These are phyloP conservation scores for Trichopus zeylanicus DNA, from an alignment of 116 monocot species.

Conservation along the genomic window DNA sequence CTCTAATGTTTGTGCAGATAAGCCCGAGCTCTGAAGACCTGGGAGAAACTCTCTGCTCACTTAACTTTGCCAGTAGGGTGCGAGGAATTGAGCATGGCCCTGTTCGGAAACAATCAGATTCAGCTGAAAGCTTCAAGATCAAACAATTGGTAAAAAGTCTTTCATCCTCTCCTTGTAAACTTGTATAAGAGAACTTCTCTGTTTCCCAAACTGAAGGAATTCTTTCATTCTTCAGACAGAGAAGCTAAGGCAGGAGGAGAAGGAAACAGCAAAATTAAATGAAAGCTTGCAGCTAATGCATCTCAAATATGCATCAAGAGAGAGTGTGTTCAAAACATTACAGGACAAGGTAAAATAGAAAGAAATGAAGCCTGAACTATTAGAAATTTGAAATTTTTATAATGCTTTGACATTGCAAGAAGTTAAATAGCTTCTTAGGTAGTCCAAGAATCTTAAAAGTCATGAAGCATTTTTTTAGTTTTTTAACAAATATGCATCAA, in stretches of 20 bases:
- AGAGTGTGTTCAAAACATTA: constrained; percentile 64
- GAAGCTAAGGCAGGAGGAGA: constrained; percentile 74
- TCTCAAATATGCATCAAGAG: constrained; percentile 66
- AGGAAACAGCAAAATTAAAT: constrained; percentile 56
- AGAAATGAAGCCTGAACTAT: not conserved
- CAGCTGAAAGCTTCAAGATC: constrained; percentile 63
- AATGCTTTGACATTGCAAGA: not conserved
- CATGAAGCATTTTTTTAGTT: too few species aligned
- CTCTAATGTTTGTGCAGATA: constrained; percentile 92
- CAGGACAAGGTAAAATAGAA: constrained; percentile 58
- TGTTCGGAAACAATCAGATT: constrained; percentile 67
- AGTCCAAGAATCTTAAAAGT: too few species aligned
- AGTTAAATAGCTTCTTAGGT: too few species aligned
- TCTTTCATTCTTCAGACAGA: constrained; percentile 40
- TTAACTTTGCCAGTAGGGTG: constrained; percentile 85
- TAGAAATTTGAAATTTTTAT: not conserved
- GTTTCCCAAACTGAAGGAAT: not conserved
- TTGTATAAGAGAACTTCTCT: not conserved
- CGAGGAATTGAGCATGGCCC: constrained; percentile 80
- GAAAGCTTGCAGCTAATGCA: constrained; percentile 77
- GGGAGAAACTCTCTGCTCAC: constrained; percentile 81
- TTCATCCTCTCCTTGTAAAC: not conserved
- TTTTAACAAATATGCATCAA: constrained; percentile 63
- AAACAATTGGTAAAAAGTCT: constrained; percentile 69
- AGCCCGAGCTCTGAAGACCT: constrained; percentile 79